Percentiles rank a stretch among this genome's conserved stretches.
Conservation (phyloP, 768 basidiomycete species). For the Agaricus sinodeliciosus region DNA sequence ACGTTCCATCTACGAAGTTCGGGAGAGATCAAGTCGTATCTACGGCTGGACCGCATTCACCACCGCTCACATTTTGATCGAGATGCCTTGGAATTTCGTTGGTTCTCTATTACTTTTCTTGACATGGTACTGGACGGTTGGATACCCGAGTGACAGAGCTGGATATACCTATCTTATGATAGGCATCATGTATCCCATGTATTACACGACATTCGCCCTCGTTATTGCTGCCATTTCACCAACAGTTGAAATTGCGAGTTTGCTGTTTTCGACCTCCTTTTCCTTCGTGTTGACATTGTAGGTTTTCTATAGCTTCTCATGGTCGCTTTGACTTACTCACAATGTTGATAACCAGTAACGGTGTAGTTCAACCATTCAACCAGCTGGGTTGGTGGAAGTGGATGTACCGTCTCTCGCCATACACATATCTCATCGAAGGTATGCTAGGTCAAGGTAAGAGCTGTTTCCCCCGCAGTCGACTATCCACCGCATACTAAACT, state of each 20-base stretch:
- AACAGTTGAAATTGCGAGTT: slow-evolving; percentile 48
- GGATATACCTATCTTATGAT: slow-evolving; percentile 56
- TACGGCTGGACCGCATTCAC: slow-evolving; percentile 60
- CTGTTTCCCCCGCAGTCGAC: neutral
- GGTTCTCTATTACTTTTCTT: slow-evolving; percentile 54
- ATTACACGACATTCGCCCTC: slow-evolving; percentile 55
- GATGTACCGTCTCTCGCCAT: slow-evolving; percentile 44
- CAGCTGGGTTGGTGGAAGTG: slow-evolving; percentile 58
- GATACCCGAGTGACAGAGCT: slow-evolving; percentile 44
- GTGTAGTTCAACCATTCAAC: slow-evolving; percentile 57
- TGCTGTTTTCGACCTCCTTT: slow-evolving; percentile 53
- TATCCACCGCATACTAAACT: neutral
- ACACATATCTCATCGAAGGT: slow-evolving; percentile 46
- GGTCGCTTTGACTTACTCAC: neutral
- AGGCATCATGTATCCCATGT: slow-evolving; percentile 48
- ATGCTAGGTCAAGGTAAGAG: slow-evolving; percentile 38
- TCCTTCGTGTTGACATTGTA: slow-evolving; percentile 58
- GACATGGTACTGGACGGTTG: slow-evolving; percentile 69
- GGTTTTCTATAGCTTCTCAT: slow-evolving; percentile 14
- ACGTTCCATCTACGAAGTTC: slow-evolving; percentile 58
- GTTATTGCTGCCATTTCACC: slow-evolving; percentile 56
- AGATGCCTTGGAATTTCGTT: slow-evolving; percentile 56
- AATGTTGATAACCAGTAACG: slow-evolving; percentile 33
- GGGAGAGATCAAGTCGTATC: slow-evolving; percentile 61
- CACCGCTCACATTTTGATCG: slow-evolving; percentile 47